Percentiles rank a stretch among this genome's conserved stretches.
Conservation (phyloP, 1,139 yeast genomes). For the Candida tetrigidarum region DNA sequence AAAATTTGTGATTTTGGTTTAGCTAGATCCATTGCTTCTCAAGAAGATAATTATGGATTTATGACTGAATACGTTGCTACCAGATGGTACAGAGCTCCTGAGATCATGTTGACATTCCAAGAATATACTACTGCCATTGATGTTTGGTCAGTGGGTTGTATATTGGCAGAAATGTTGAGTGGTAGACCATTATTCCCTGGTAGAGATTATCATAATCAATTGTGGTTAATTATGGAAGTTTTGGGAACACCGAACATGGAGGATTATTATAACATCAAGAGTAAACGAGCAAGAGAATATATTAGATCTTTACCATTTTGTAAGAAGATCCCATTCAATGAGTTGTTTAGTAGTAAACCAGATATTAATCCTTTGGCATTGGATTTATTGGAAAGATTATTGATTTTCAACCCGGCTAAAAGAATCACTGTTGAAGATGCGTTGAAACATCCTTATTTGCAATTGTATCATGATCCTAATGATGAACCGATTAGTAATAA, state of each 20-base stretch:
- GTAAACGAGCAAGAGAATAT: conserved; percentile 65
- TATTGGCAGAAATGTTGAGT: conserved; percentile 65
- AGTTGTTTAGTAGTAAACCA: conserved; percentile 43
- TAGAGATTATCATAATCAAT: conserved; percentile 68
- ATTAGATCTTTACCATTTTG: conserved; percentile 61
- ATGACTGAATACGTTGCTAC: conserved; percentile 79
- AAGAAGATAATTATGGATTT: conserved; percentile 40
- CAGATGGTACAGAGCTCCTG: conserved; percentile 83
- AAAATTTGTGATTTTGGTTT: conserved; percentile 63
- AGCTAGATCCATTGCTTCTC: conserved; percentile 42
- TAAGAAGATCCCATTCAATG: conserved; percentile 47
- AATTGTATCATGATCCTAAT: conserved; percentile 68
- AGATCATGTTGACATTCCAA: conserved; percentile 71
- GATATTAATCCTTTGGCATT: conserved; percentile 58
- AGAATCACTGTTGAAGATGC: conserved; percentile 71
- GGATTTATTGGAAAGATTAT: conserved; percentile 60
- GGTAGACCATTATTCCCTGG: conserved; percentile 82
- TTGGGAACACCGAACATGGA: conserved; percentile 67
- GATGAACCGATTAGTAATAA: conserved; percentile 71
- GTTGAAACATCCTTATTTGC: conserved; percentile 65
- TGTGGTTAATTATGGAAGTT: conserved; percentile 60
- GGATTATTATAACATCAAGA: conserved; percentile 59
- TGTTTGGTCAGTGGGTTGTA: conserved; percentile 82
- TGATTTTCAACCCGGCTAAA: conserved; percentile 66
- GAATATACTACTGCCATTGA: conserved; percentile 75